Evolutionary conservation across 2,329 filamentous ascomycete genomes (phyloP).

Genomic region (Paraphaeosphaeria minitans): DNA sequence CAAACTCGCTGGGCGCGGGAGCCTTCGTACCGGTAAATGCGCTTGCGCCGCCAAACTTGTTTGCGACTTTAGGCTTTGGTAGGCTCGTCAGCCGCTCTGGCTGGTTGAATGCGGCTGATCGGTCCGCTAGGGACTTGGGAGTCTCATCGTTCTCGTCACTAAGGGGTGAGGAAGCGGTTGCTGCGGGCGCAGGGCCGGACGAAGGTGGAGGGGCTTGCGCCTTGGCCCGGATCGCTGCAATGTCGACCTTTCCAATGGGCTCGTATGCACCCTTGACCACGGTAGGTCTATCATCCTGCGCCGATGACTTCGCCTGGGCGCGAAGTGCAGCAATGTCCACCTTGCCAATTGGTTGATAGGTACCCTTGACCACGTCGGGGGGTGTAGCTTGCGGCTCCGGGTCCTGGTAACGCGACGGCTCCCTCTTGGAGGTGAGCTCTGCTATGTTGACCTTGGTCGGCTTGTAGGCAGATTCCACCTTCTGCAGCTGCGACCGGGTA

Average conservation of each 20-base stretch:
- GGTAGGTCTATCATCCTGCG: conserved; percentile 77
- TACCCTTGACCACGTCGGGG: conserved; percentile 76
- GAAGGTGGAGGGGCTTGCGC: conserved; percentile 61
- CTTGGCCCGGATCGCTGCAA: conserved; percentile 86
- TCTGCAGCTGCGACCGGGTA: conserved; percentile 84
- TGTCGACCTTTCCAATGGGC: conserved; percentile 95
- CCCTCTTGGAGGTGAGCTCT: conserved; percentile 76
- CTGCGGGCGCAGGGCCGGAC: conserved; percentile 49
- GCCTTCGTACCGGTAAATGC: conserved; percentile 88
- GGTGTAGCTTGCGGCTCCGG: conserved; percentile 54
- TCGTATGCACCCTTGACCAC: conserved; percentile 92
- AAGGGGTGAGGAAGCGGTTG: conserved; percentile 47
- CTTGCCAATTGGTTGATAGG: conserved; percentile 93
- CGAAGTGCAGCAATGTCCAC: conserved; percentile 95
- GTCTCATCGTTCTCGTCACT: conserved; percentile 54
- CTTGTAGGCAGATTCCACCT: conserved; percentile 89
- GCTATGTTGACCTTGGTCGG: conserved; percentile 95
- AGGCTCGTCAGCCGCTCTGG: conserved; percentile 83
- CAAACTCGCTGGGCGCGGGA: conserved; percentile 73
- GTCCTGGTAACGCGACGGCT: conserved; percentile 66
- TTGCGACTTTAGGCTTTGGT: conserved; percentile 93
- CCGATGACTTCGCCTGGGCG: conserved; percentile 66
- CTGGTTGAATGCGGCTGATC: conserved; percentile 73
- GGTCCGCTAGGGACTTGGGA: conserved; percentile 72
- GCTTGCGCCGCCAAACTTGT: conserved; percentile 77